Evolutionary conservation across 1,284 basidiomycete genomes (phyloP).

Genomic region (Ceratorhiza oryzae-sativae): DNA sequence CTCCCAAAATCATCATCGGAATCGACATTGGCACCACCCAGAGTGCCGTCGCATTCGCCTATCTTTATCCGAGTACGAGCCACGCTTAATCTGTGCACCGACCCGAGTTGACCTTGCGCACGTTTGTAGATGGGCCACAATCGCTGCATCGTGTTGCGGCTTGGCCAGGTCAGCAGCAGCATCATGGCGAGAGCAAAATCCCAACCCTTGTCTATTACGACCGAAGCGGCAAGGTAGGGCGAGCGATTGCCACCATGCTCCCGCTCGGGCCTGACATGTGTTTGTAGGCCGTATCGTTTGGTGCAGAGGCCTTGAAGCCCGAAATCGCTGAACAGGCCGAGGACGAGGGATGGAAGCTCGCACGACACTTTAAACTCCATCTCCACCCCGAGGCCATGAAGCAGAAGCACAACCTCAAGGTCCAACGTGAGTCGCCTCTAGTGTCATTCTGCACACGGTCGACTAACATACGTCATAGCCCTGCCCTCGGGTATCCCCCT

Average conservation of each 20-base stretch:
- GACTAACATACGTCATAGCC: background rate
- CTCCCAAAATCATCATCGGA: conserved; percentile 32
- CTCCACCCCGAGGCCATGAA: conserved; percentile 37
- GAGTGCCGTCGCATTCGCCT: conserved; percentile 22
- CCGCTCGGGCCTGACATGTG: background rate
- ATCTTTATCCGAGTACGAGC: conserved; percentile 17
- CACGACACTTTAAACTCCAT: conserved; percentile 38
- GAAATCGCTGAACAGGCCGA: conserved; percentile 12
- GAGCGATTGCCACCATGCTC: background rate
- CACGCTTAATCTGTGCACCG: background rate
- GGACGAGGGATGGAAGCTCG: conserved; percentile 33
- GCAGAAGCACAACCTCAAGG: conserved; percentile 10
- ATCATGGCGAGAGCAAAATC: conserved; percentile 33
- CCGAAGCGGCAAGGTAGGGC: conserved; percentile 12
- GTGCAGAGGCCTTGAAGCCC: conserved; percentile 25
- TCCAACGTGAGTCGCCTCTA: conserved; percentile 1
- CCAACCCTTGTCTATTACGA: conserved; percentile 39
- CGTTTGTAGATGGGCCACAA: conserved; percentile 17
- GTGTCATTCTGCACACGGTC: background rate
- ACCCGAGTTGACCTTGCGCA: background rate
- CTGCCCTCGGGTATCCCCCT: background rate
- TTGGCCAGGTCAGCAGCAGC: conserved; percentile 37
- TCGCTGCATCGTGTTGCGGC: conserved; percentile 6
- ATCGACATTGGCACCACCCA: conserved; percentile 39
- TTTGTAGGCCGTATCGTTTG: conserved; percentile 33